Evolutionary conservation across 225 moss, liverwort and hornwort genomes (phyloP).

Genomic region (Pseudoscleropodium purum): DNA sequence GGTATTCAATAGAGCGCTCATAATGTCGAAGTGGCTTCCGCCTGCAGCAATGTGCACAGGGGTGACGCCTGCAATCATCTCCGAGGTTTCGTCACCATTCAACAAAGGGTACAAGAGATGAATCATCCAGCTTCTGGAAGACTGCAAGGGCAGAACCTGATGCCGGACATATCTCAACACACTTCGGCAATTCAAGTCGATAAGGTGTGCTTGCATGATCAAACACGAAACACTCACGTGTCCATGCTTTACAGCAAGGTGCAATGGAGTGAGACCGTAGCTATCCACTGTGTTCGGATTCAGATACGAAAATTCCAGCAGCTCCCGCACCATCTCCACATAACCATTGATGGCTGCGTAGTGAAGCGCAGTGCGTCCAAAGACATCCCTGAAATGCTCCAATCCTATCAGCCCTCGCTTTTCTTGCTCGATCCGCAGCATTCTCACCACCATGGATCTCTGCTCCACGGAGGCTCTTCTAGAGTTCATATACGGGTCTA

Average conservation of each 20-base stretch:
- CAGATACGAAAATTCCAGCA: conserved; percentile 5
- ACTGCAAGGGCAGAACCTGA: background rate
- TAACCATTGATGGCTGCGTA: conserved; percentile 32
- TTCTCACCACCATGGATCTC: conserved; percentile 10
- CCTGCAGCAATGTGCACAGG: conserved; percentile 22
- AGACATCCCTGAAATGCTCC: conserved; percentile 21
- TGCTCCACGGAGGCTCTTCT: conserved; percentile 25
- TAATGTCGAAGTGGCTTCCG: conserved; percentile 7
- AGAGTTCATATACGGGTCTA: background rate
- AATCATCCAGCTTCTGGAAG: background rate
- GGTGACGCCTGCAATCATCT: background rate
- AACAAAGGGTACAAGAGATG: conserved; percentile 12
- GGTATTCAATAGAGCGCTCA: background rate
- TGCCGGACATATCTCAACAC: background rate
- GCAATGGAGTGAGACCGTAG: conserved; percentile 32
- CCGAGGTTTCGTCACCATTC: background rate
- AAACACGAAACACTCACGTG: conserved; percentile 10
- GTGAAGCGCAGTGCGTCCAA: conserved; percentile 43
- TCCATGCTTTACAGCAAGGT: conserved; percentile 21
- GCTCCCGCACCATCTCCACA: conserved; percentile 27
- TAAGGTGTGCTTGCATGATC: conserved; percentile 21
- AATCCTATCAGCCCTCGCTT: conserved; percentile 14
- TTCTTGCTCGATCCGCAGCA: conserved; percentile 26
- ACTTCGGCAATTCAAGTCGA: conserved; percentile 18
- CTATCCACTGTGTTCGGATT: conserved; percentile 19